phyloP scores from a whole-genome alignment of 768 basidiomycete genomes.

The Antrodiella citrinella region DNA sequence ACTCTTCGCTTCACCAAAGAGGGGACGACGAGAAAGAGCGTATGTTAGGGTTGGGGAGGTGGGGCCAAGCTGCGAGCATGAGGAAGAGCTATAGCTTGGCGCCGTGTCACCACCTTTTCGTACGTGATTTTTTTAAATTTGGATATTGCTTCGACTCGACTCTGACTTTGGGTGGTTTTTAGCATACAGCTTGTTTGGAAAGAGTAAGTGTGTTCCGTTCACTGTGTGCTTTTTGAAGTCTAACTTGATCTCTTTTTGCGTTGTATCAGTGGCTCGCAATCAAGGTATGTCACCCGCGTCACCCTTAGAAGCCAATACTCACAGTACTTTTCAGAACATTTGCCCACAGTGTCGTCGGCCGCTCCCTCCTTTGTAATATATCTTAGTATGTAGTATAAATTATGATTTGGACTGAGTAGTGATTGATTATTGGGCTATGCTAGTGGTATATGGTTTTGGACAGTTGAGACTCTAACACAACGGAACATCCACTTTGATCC shows the following conservation, averaged over 20 bases:
- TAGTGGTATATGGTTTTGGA: no score
- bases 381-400: no score
- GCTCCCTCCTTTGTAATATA: conserved; percentile 61
- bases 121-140: no score
- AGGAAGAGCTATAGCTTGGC: conserved; percentile 77
- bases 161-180: conserved; percentile 1
- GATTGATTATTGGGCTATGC: no score
- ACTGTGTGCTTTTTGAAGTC: conserved; percentile 8
- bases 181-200: conserved; percentile 88
- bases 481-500: no score
- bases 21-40: conserved; percentile 26
- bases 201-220: conserved; percentile 38
- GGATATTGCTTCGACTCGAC: no score
- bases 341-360: conserved; percentile 88
- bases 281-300: conserved; percentile 36
- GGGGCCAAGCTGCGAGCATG: conserved; percentile 26
- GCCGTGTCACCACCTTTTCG: conserved; percentile 85
- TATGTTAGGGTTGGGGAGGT: neutral
- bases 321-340: conserved; percentile 50
- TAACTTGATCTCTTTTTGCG: conserved; percentile 3
- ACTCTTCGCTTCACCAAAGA: conserved; percentile 7
- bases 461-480: no score
- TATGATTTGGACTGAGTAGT: no score
- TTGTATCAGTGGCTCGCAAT: conserved; percentile 59
- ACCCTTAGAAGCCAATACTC: neutral